Percentiles rank a stretch among this genome's conserved stretches.
Conservation (phyloP, 2,329 filamentous ascomycete genomes). For the Fusarium phyllophilum region DNA sequence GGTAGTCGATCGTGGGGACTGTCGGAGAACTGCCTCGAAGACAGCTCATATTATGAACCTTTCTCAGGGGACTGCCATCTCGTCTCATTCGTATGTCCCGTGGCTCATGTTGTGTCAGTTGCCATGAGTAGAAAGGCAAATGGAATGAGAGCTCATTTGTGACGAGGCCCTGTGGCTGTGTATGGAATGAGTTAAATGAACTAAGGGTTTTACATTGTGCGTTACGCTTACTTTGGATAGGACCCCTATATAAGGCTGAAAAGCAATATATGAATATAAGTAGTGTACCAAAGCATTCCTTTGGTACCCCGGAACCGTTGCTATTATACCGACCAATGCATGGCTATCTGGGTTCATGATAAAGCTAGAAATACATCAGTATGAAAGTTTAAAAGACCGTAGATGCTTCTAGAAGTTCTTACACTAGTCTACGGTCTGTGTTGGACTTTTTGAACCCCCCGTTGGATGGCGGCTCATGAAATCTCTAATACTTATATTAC, state of each 20-base stretch:
- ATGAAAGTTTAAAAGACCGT: rapidly evolving
- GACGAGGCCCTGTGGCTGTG: rapidly evolving
- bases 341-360: neutral
- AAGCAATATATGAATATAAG: neutral
- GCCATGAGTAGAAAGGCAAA: neutral
- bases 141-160: neutral
- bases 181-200: rapidly evolving
- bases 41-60: neutral
- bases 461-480: neutral
- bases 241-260: neutral
- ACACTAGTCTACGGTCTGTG: neutral
- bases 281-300: neutral
- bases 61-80: neutral
- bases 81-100: rapidly evolving
- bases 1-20: neutral
- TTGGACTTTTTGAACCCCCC: rapidly evolving
- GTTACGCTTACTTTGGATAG: rapidly evolving
- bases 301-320: rapidly evolving
- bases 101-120: rapidly evolving
- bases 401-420: rapidly evolving
- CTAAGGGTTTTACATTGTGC: rapidly evolving
- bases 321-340: rapidly evolving
- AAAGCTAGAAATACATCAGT: neutral
- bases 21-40: neutral
- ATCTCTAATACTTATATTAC: neutral